These are phyloP conservation scores for Quercus berberidifolia DNA, from an alignment of 306 rosid genomes.

Conservation along the genomic window DNA sequence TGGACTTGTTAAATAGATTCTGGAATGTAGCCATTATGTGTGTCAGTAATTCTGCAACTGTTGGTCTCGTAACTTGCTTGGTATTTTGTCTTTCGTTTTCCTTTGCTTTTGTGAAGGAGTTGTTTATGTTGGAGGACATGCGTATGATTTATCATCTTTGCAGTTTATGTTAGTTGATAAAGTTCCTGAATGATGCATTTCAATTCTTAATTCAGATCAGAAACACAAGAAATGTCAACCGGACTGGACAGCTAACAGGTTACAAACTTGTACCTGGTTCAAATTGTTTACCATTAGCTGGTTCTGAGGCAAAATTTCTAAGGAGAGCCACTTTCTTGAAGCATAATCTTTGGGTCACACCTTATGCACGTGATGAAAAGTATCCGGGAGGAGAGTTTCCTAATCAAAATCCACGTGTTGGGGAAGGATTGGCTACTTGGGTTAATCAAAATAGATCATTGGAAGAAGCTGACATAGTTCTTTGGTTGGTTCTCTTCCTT, in stretches of 20 bases:
- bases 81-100: neutral
- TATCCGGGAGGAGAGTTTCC: slow-evolving; percentile 82
- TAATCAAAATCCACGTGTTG: slow-evolving; percentile 76
- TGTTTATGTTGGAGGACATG: neutral
- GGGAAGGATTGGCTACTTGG: slow-evolving; percentile 83
- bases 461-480: slow-evolving; percentile 81
- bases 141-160: neutral
- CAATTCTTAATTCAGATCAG: slow-evolving; percentile 45
- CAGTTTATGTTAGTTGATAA: neutral
- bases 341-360: slow-evolving; percentile 84
- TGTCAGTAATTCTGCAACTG: neutral
- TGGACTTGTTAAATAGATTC: neutral
- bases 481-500: slow-evolving; percentile 53
- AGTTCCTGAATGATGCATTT: neutral
- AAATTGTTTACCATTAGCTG: slow-evolving; percentile 77
- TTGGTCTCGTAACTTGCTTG: slow-evolving; percentile 9
- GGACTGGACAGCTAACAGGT: slow-evolving; percentile 76
- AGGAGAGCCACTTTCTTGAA: slow-evolving; percentile 82
- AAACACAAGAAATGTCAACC: slow-evolving; percentile 76
- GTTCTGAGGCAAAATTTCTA: slow-evolving; percentile 77
- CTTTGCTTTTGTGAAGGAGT: neutral
- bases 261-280: slow-evolving; percentile 81
- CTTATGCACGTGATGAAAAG: slow-evolving; percentile 58
- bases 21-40: neutral
- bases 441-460: slow-evolving; percentile 63